Evolutionary conservation across 2,329 filamentous ascomycete genomes (phyloP).

Genomic region (Lachnellula arida): DNA sequence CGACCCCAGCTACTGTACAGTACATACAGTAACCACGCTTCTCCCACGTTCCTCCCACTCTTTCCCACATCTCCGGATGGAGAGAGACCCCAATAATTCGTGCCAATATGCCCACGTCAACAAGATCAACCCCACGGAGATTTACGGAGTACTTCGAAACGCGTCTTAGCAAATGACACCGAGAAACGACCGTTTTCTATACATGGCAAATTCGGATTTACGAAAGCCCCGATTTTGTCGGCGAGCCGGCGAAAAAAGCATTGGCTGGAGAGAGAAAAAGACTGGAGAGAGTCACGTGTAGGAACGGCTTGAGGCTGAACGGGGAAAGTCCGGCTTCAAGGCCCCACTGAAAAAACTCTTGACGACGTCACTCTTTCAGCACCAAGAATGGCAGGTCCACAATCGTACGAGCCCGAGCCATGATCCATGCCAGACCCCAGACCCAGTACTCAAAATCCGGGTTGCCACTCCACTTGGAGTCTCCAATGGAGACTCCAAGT

Average conservation of each 20-base stretch:
- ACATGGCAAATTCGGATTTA: not conserved
- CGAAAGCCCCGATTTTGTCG: not conserved
- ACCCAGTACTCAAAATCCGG: no score
- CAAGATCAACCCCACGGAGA: not conserved
- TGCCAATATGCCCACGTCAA: not conserved
- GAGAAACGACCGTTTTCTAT: conserved; percentile 5
- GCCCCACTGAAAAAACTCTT: no score
- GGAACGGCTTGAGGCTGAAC: not conserved
- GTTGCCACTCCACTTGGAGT: no score
- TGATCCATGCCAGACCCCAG: no score
- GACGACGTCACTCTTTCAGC: no score
- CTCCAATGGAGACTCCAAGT: no score
- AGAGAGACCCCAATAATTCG: not conserved
- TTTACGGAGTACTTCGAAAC: not conserved
- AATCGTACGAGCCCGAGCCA: no score
- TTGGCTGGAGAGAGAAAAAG: no score
- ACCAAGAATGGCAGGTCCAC: no score
- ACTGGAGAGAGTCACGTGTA: no score
- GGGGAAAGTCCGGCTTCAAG: not conserved
- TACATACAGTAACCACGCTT: not conserved
- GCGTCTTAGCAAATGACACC: conserved; percentile 7
- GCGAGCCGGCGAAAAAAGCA: no score
- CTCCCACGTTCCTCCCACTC: not conserved
- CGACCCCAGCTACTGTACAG: not conserved
- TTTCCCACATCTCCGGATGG: not conserved